Conservation (phyloP, 805 yeast genomes). For the Candida xyloterini region DNA sequence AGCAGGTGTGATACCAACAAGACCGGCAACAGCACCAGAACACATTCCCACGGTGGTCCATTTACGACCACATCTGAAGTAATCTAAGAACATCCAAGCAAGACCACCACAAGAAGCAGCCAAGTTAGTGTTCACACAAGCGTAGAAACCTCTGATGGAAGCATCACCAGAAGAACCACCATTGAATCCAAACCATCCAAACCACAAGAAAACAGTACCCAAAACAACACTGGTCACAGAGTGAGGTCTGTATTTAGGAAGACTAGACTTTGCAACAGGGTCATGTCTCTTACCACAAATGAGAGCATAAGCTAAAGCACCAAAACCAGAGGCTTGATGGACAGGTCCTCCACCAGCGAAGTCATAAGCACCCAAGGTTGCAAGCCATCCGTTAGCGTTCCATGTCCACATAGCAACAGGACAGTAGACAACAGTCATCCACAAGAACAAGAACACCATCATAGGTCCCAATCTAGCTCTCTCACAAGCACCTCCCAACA, state of each 20-base stretch:
- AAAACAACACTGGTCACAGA: constrained; percentile 85
- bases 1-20: constrained; percentile 94
- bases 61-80: constrained; percentile 77
- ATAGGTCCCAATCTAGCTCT: constrained; percentile 94
- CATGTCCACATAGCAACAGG: constrained; percentile 98
- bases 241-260: constrained; percentile 93
- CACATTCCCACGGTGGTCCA: constrained; percentile 95
- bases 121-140: constrained; percentile 86
- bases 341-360: constrained; percentile 99
- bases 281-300: constrained; percentile 91
- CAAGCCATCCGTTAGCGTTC: constrained; percentile 93
- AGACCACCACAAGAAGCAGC: constrained; percentile 94
- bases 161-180: constrained; percentile 98
- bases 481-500: constrained; percentile 98
- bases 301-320: constrained; percentile 91
- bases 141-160: constrained; percentile 90
- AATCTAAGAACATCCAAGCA: constrained; percentile 92
- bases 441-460: constrained; percentile 89
- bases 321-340: constrained; percentile 90
- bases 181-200: constrained; percentile 99
- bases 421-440: constrained; percentile 95
- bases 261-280: constrained; percentile 60
- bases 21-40: constrained; percentile 90
- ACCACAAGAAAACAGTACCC: constrained; percentile 94
- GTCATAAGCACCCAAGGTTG: constrained; percentile 78